Base-by-base conservation (phyloP, 2,329 filamentous ascomycete genomes). In the Trichoderma atroviride region DNA sequence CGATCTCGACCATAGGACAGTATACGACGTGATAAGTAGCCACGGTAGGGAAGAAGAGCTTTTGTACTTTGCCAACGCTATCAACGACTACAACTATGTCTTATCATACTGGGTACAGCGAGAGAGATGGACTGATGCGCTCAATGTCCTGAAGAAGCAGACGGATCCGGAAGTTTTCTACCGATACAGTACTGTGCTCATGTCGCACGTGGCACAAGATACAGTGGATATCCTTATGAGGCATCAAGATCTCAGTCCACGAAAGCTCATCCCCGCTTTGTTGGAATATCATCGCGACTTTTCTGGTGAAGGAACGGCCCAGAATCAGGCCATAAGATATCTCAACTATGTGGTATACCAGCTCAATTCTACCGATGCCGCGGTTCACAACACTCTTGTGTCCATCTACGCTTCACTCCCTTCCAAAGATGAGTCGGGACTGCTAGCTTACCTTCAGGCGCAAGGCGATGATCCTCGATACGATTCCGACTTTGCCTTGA, bases 61-160 rank as follows among this genome's bases (percentile, higher is more conserved):
- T 3, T 85, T 99, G 0, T 96, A 90, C 81, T 99, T 94, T 81
- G 96, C 96, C 24, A 96, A 91, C 70, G 89, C 92, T 7, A 86
- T 96, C 58, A 92, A 95, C 75, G 96, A 99, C 79, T 94, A 96
- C 81, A 93, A 96, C 78, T 99, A 97, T 76, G 94, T 98, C 27
- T 83, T 99, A 16, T 92, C 93, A 11, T 99, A 99, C 80, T 99
- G 96, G 96, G 91, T 98, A 22, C 96, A 98, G 80, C 88, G 95
- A 70, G 96, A 98, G 81, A 89, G 92, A 74, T 99, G 96, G 96
- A 82, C 84, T 5, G 94, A 97, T 75, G 93, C 94, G 2, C 84
- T 99, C 73, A 88, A 89, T 68, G 94, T 98, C 52, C 85, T 99
- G 64, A 97, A 97, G 82, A 94, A 92, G 79, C 96, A 99, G 81